These are phyloP conservation scores for Sclerotiophoma versabilis DNA, from an alignment of 2,329 filamentous ascomycete species.

Conservation along the genomic window DNA sequence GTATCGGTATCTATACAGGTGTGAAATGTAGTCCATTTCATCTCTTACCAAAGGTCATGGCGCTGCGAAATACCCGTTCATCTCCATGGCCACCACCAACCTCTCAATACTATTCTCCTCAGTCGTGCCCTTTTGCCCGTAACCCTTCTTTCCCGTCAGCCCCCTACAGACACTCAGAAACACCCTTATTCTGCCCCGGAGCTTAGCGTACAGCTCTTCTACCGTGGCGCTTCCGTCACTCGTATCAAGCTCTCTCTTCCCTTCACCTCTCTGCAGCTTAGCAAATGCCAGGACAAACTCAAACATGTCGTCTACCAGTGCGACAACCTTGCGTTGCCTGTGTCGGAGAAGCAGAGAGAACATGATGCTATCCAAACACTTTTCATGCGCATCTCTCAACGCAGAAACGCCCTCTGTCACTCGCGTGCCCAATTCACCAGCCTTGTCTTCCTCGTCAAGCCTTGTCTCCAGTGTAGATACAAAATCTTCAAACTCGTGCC, in stretches of 20 bases:
- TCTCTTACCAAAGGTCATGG: too few species aligned
- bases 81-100: slow-evolving; percentile 73
- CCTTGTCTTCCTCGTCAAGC: slow-evolving; percentile 55
- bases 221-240: slow-evolving; percentile 25
- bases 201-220: slow-evolving; percentile 65
- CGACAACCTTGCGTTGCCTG: slow-evolving; percentile 75
- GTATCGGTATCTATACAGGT: too few species aligned
- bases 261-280: slow-evolving; percentile 35
- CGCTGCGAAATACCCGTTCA: slow-evolving; percentile 70
- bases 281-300: slow-evolving; percentile 71
- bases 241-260: neutral
- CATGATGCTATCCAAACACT: slow-evolving; percentile 77
- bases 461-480: slow-evolving; percentile 68
- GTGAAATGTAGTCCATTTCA: too few species aligned
- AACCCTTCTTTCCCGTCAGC: slow-evolving; percentile 67
- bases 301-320: slow-evolving; percentile 79
- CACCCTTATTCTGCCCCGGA: slow-evolving; percentile 74
- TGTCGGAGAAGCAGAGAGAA: slow-evolving; percentile 75
- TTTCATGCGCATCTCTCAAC: slow-evolving; percentile 74
- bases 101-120: slow-evolving; percentile 70
- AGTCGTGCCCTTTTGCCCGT: slow-evolving; percentile 41
- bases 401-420: slow-evolving; percentile 68
- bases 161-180: slow-evolving; percentile 77
- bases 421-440: slow-evolving; percentile 56
- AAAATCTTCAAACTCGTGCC: slow-evolving; percentile 72